These are phyloP conservation scores for Picea glauca DNA, from an alignment of 75 land plant species.

Conservation along the genomic window DNA sequence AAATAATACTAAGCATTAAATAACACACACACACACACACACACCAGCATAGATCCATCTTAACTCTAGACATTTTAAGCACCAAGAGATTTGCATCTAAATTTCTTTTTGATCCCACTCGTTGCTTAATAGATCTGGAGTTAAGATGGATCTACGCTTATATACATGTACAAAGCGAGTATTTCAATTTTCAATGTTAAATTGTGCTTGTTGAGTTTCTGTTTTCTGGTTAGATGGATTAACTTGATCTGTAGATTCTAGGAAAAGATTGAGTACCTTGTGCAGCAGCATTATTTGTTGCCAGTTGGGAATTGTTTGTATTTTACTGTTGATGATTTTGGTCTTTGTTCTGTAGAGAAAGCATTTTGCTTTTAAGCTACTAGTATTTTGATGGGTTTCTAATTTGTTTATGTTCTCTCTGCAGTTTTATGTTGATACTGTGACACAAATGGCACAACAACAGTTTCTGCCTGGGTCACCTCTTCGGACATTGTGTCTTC, in stretches of 20 bases:
- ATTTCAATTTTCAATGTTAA: not conserved
- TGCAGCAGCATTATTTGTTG: not conserved
- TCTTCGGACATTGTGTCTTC: slow-evolving; percentile 77
- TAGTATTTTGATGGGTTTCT: not conserved
- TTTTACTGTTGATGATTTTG: not conserved
- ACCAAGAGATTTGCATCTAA: no score
- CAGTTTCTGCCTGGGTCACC: slow-evolving; percentile 88
- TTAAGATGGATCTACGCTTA: no score
- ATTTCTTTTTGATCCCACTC: no score
- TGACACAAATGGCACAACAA: slow-evolving; percentile 82
- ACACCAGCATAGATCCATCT: no score
- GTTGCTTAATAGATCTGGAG: no score
- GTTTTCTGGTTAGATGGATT: not conserved
- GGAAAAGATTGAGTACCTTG: not conserved
- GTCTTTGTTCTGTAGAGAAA: not conserved
- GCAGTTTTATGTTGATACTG: slow-evolving; percentile 89
- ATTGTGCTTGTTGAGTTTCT: not conserved
- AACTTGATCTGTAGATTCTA: not conserved
- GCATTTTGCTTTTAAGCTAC: not conserved
- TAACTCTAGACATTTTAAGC: no score
- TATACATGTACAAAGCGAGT: not conserved
- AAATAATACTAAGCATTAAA: no score
- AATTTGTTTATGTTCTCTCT: slow-evolving; percentile 1
- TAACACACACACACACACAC: no score
- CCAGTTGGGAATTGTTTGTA: not conserved